Evolutionary conservation across 805 yeast genomes (phyloP), one percentile per base, ranked within the genome.

Genomic region (Starmerella gropengiesseri): DNA sequence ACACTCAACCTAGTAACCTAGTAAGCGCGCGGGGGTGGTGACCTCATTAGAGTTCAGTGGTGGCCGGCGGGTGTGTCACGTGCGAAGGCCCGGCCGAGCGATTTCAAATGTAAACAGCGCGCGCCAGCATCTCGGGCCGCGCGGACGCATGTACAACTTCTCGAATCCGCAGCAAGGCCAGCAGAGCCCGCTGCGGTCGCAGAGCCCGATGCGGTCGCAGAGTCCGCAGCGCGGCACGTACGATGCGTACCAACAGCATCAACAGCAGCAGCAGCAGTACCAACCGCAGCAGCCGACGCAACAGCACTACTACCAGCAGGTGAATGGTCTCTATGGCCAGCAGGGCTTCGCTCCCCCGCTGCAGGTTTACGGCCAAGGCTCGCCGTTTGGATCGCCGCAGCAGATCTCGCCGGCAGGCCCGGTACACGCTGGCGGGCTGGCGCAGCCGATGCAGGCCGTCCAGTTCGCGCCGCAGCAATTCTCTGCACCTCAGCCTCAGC

Each of bases 171-270:
- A 17, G 21, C 41, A 26, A 13, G 45, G 43, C 3, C 37, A 37
- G 19, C 35, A 38, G n/a, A 32, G 43, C 4, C 48, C 48, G n/a
- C 20, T 37, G 17, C 37, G 45, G 9, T 37, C 45, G 4, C 37
- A 38, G 27, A 38, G 44, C n/a, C 44, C 45, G 11, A 12, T 41
- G 3, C 39, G 45, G 12, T 40, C 44, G 8, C 37, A 39, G 20
- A 38, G 45, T 12, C 44, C 43, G 18, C 40, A 40, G 36, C 18
- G 22, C 14, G 17, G 31, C 17, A 37, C 36, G 11, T 40, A 41
- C 20, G 45, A 40, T 16, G 32, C 34, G 17, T 52, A 47, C 25
- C 49, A 48, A 21, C 49, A 44, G 35, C 53, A 50, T 19, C 37
- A 34, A 13, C 37, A 34, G 25, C 37, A 34, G 30, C 30, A 27